Evolutionary conservation across 352 stramenopile species (phyloP).

Genomic region (Phytophthora agathidicida): DNA sequence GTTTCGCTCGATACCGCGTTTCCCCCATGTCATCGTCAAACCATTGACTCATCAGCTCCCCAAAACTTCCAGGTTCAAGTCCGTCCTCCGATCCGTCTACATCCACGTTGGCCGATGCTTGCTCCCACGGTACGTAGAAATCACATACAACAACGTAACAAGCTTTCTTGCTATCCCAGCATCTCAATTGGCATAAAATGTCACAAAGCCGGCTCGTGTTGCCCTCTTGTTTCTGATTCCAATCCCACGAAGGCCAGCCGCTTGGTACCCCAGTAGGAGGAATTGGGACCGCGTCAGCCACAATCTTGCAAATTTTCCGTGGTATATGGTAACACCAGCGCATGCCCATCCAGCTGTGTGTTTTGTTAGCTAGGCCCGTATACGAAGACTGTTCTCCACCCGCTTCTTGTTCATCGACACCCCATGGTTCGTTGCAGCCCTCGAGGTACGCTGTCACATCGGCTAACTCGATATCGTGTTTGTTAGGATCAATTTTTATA

Average conservation of each 20-base stretch:
- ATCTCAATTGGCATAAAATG: constrained; percentile 75
- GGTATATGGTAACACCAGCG: constrained; percentile 83
- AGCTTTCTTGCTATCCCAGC: constrained; percentile 60
- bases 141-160: constrained; percentile 61
- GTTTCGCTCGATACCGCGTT: constrained; percentile 43
- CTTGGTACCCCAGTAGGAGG: constrained; percentile 60
- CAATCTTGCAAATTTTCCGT: constrained; percentile 55
- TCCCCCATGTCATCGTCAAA: constrained; percentile 74
- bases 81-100: constrained; percentile 22
- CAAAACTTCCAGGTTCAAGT: constrained; percentile 63
- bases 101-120: constrained; percentile 1
- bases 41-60: constrained; percentile 72
- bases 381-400: constrained; percentile 23
- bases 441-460: constrained; percentile 55
- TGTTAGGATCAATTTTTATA: constrained; percentile 32
- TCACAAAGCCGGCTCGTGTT: constrained; percentile 57
- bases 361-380: constrained; percentile 51
- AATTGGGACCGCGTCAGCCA: constrained; percentile 62
- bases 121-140: constrained; percentile 82
- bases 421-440: constrained; percentile 68
- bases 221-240: constrained; percentile 34
- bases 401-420: constrained; percentile 19
- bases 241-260: constrained; percentile 69
- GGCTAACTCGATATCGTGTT: constrained; percentile 35
- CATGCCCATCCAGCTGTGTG: constrained; percentile 78